Evolutionary conservation across 768 basidiomycete species (phyloP).

Genomic region (Pleurotus djamor): DNA sequence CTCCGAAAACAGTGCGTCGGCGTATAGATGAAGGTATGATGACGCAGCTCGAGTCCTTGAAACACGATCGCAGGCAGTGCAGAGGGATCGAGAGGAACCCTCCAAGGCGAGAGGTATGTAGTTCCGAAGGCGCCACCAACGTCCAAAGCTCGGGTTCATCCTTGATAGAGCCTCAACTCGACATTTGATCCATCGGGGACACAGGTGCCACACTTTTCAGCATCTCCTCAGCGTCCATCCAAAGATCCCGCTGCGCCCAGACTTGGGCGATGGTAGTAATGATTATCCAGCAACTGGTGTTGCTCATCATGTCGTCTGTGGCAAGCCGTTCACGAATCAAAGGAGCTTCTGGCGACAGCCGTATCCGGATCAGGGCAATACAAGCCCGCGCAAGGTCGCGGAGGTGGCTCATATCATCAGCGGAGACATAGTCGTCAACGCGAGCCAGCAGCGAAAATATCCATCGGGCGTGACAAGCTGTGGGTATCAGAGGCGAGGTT

Average conservation of each 20-base stretch:
- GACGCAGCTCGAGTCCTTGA: neutral
- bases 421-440: constrained; percentile 65
- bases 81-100: neutral
- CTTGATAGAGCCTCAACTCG: neutral
- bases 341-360: constrained; percentile 13
- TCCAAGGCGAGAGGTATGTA: neutral
- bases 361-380: constrained; percentile 45
- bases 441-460: constrained; percentile 72
- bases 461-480: constrained; percentile 69
- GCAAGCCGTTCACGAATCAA: neutral
- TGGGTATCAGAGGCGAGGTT: constrained; percentile 34
- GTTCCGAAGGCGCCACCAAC: neutral
- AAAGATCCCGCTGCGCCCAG: constrained; percentile 83
- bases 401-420: constrained; percentile 76
- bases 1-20: neutral
- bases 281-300: constrained; percentile 73
- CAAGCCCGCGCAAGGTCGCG: constrained; percentile 77
- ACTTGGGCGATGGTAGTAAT: constrained; percentile 59
- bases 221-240: constrained; percentile 69
- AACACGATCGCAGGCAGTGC: neutral
- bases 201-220: constrained; percentile 23
- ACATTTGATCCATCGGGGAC: neutral
- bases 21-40: neutral
- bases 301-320: constrained; percentile 21
- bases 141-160: neutral